A percentile compares a stretch with the other conserved stretches of the same genome.
These are phyloP conservation scores for Sarcocystis neurona DNA, from an alignment of 169 alveolate genomes.

Conservation along the genomic window DNA sequence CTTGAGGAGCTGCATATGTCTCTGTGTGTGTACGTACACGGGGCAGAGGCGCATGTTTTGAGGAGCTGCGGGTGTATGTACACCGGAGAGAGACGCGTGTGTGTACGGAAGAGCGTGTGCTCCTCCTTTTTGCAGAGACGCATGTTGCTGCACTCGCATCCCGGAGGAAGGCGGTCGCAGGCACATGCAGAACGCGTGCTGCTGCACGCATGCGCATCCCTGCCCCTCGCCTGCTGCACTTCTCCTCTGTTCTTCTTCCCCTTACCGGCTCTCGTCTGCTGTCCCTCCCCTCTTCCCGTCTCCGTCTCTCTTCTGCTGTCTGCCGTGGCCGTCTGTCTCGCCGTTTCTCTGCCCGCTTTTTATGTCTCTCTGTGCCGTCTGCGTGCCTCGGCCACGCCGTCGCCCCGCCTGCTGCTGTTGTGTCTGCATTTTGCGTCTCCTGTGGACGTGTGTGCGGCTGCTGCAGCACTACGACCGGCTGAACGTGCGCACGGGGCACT, in stretches of 20 bases:
- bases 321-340: background rate
- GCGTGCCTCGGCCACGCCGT: background rate
- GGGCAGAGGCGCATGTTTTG: too few species aligned
- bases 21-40: too few species aligned
- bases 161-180: too few species aligned
- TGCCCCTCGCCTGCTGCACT: background rate
- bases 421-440: background rate
- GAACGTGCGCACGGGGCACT: constrained; percentile 14
- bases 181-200: too few species aligned
- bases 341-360: too few species aligned
- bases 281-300: background rate
- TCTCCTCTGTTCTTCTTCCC: background rate
- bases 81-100: too few species aligned
- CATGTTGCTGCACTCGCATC: too few species aligned
- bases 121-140: too few species aligned
- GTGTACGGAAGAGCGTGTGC: too few species aligned
- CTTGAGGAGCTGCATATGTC: too few species aligned
- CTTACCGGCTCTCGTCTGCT: background rate
- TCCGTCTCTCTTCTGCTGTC: background rate
- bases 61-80: too few species aligned
- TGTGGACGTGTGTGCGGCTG: too few species aligned
- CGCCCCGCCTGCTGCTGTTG: background rate
- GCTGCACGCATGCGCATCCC: background rate
- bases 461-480: constrained; percentile 17
- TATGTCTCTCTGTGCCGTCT: background rate